Evolutionary conservation across 2,329 filamentous ascomycete species (phyloP), one percentile per base, ranked within the genome.

Genomic region (Truncatella angustata): DNA sequence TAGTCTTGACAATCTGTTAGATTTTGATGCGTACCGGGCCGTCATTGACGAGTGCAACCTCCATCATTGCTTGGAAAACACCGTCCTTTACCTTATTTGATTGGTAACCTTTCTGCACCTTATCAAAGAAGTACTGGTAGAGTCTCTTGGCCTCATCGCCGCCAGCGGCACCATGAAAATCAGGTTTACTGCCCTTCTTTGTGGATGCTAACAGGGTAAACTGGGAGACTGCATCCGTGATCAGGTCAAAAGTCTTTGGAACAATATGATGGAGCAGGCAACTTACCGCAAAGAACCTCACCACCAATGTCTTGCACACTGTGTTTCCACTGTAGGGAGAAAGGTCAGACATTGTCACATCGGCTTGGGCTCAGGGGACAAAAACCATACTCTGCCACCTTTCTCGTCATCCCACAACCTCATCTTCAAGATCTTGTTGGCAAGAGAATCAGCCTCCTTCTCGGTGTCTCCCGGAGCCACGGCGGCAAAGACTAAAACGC

Each of bases 51-150:
- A 97, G 73, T 45, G 89, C 88, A 53, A 99, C 93, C 65, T 97
- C 88, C 94, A 99, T 99, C 92, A 96, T 97, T 46, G 94, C 94
- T 66, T 96, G 93, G 69, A 99, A 99, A 26, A 93, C 85, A n/a
- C 95, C 94, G 67, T 99, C 87, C 67, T 96, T 91, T 53, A 99
- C 92, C 57, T 80, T 86, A 7, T 91, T 88, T 5, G 81, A 70
- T 4, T 75, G 70, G 68, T 97, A 96, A 3, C 84, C 78, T 50
- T 85, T 78, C 61, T 85, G 81, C 37, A 97, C 84, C 61, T 88
- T 89, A 47, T 81, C 74, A 60, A 92, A 84, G 73, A 99, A 97
- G 65, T 87, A 79, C 51, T 92, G 83, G 67, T 97, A 99, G 5
- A 97, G 77, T 55, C 80, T 80, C 62, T 85, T 89, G 21, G 93